These are phyloP conservation scores for Erucastrum elatum DNA, from an alignment of 345 rosid species.

Conservation along the genomic window DNA sequence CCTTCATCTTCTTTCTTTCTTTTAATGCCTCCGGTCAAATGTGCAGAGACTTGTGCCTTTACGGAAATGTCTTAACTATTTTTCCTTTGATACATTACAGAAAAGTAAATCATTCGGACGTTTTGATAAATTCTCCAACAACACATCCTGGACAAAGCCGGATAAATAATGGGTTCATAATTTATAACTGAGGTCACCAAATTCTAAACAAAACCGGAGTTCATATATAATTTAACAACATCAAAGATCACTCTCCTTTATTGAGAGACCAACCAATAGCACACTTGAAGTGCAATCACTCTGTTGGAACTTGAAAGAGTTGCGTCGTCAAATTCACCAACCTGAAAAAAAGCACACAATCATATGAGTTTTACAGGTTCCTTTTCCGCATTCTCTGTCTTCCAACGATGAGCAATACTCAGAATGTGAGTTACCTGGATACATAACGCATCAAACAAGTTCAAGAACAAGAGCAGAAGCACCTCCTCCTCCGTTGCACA, in stretches of 20 bases:
- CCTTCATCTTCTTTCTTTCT: neutral
- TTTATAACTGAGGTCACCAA: neutral
- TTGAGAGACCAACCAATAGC: conserved; percentile 22
- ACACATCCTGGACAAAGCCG: neutral
- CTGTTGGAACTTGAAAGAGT: conserved; percentile 12
- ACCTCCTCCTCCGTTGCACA: conserved; percentile 99
- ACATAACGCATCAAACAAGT: conserved; percentile 49
- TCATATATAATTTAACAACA: conserved; percentile 9
- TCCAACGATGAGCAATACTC: neutral
- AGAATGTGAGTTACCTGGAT: conserved; percentile 21
- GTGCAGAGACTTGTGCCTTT: neutral
- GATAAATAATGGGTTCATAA: neutral
- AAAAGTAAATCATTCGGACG: neutral
- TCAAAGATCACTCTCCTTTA: conserved; percentile 34
- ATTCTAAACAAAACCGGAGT: neutral
- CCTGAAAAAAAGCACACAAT: conserved; percentile 9
- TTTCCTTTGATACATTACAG: neutral
- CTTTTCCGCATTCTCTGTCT: neutral
- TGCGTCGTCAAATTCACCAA: conserved; percentile 1
- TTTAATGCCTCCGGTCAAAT: neutral
- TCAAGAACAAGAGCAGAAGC: conserved; percentile 89
- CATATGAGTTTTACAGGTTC: neutral
- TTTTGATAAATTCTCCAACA: neutral
- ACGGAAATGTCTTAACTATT: neutral
- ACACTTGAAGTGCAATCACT: conserved; percentile 2